phyloP scores from a whole-genome alignment of 768 basidiomycete species.

The Kwoniella newhampshirensis region DNA sequence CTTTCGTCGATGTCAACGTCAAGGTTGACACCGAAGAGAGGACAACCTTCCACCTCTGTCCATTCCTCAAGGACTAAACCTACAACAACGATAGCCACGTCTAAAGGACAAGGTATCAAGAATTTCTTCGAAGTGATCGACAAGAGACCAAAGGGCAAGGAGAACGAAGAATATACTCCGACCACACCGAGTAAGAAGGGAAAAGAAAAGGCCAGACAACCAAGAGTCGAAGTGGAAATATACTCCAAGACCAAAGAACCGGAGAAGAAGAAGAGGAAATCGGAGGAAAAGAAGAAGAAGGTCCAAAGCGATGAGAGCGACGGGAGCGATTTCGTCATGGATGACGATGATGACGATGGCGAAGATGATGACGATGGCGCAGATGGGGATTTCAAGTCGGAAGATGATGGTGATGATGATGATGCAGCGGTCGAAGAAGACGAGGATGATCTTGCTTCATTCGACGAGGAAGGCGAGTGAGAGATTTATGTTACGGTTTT shows the following conservation, averaged over 20 bases:
- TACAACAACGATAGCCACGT: no score
- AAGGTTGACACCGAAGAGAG: no score
- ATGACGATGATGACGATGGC: constrained; percentile 19
- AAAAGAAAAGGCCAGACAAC: background rate
- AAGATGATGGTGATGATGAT: constrained; percentile 18
- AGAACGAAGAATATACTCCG: background rate
- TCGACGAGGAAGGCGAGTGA: constrained; percentile 19
- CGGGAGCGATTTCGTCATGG: constrained; percentile 41
- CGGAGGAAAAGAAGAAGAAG: background rate
- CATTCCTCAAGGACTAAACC: no score
- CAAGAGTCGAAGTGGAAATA: constrained; percentile 6
- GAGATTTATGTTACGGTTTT: background rate
- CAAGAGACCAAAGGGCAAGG: background rate
- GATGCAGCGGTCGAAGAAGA: constrained; percentile 20
- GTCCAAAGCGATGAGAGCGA: constrained; percentile 3
- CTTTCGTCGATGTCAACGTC: no score
- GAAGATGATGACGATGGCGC: constrained; percentile 14
- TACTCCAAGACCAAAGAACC: constrained; percentile 2
- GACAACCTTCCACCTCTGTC: no score
- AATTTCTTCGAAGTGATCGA: constrained; percentile 13
- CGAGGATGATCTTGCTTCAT: constrained; percentile 16
- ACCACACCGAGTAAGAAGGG: constrained; percentile 1
- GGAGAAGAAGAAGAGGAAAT: background rate
- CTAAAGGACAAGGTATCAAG: constrained; percentile 7
- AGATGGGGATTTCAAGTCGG: constrained; percentile 16